phyloP scores from a whole-genome alignment of 352 stramenopile genomes.

The Phytopythium vexans region DNA sequence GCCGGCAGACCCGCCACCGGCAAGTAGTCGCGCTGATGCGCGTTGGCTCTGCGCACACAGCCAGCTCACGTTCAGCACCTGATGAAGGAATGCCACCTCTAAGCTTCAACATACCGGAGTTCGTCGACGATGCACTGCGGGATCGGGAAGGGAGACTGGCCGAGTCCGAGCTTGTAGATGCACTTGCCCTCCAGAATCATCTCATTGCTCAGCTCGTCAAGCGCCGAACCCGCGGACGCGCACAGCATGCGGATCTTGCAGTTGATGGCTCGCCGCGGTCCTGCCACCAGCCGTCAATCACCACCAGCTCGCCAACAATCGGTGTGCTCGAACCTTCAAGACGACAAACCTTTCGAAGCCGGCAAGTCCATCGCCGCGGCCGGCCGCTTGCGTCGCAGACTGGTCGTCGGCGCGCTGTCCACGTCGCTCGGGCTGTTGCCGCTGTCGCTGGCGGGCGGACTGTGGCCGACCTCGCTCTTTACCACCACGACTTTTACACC shows the following conservation, averaged over 20 bases:
- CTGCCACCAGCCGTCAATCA: conserved; percentile 14
- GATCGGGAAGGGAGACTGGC: conserved; percentile 85
- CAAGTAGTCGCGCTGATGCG: conserved; percentile 81
- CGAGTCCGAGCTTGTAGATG: conserved; percentile 85
- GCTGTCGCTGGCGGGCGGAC: conserved; percentile 3
- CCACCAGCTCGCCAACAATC: neutral
- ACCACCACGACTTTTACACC: conserved; percentile 5
- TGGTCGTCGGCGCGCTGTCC: conserved; percentile 8
- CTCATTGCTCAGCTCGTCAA: conserved; percentile 86
- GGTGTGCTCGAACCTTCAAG: neutral
- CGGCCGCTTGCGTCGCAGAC: conserved; percentile 33
- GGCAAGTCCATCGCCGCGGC: conserved; percentile 34
- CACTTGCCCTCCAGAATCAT: conserved; percentile 76
- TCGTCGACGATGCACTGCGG: conserved; percentile 87
- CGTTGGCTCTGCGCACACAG: conserved; percentile 47
- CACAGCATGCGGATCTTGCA: conserved; percentile 87
- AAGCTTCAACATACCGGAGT: conserved; percentile 43
- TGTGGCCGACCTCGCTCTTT: conserved; percentile 5
- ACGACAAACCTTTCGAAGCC: conserved; percentile 21
- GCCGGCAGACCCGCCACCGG: conserved; percentile 71
- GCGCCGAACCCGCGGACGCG: conserved; percentile 65
- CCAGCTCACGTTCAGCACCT: neutral
- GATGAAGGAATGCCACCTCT: conserved; percentile 1
- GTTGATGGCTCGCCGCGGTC: conserved; percentile 80
- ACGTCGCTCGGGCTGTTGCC: conserved; percentile 15